Conservation (phyloP, 768 basidiomycete species). For the Boletus subparvulus region DNA sequence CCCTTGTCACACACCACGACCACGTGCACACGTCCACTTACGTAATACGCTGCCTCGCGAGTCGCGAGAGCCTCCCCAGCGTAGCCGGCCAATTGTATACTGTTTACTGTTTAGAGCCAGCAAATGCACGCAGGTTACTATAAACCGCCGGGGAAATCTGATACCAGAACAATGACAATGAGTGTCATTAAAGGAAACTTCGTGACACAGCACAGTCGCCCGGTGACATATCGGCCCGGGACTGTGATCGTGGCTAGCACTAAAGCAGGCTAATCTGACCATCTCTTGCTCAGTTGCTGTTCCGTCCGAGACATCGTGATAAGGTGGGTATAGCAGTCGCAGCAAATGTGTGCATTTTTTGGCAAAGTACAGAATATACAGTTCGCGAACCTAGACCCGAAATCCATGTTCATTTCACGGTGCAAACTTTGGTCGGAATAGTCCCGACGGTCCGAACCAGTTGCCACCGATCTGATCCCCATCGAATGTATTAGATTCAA, state of each 20-base stretch:
- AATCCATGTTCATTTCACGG: constrained; percentile 6
- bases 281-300: background rate
- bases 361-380: background rate
- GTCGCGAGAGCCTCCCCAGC: no score
- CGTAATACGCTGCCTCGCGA: background rate
- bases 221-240: constrained; percentile 6
- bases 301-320: constrained; percentile 15
- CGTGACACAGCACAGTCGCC: background rate
- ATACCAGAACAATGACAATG: no score
- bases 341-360: constrained; percentile 8
- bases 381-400: background rate
- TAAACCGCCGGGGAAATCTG: no score
- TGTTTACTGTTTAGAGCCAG: no score
- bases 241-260: background rate
- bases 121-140: no score
- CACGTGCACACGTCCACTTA: constrained; percentile 17
- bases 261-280: background rate
- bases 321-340: background rate
- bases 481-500: constrained; percentile 4
- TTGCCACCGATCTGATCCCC: constrained; percentile 36
- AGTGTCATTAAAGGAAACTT: background rate
- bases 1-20: constrained; percentile 9
- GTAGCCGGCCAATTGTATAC: no score
- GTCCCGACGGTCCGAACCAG: constrained; percentile 50
- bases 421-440: constrained; percentile 39